These are phyloP conservation scores for Blastobotrys terrestris DNA, from an alignment of 805 yeast species.

Conservation along the genomic window DNA sequence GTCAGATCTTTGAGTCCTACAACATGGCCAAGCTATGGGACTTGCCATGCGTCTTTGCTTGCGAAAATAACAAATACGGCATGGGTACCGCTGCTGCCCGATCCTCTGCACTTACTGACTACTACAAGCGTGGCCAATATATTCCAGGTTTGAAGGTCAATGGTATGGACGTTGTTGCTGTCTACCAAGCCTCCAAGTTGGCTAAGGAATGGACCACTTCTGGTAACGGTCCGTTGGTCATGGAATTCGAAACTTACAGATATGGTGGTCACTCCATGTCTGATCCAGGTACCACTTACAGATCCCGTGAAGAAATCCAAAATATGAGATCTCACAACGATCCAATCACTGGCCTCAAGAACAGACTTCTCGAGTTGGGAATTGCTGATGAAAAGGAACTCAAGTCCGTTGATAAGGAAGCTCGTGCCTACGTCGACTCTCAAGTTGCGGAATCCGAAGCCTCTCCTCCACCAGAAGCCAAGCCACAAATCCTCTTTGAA, in stretches of 20 bases:
- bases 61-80: slow-evolving; percentile 99
- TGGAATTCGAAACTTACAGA: slow-evolving; percentile 98
- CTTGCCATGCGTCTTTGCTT: slow-evolving; percentile 88
- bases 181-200: slow-evolving; percentile 91
- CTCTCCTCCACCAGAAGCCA: slow-evolving; percentile 92
- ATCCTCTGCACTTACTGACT: slow-evolving; percentile 94
- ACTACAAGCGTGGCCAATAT: slow-evolving; percentile 98
- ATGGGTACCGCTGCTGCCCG: slow-evolving; percentile 99
- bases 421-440: slow-evolving; percentile 91
- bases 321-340: slow-evolving; percentile 98
- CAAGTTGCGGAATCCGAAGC: slow-evolving; percentile 92
- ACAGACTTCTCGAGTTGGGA: slow-evolving; percentile 69
- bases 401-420: slow-evolving; percentile 90
- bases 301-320: slow-evolving; percentile 99
- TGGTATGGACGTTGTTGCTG: slow-evolving; percentile 97
- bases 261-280: slow-evolving; percentile 99
- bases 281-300: slow-evolving; percentile 99
- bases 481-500: slow-evolving; percentile 89
- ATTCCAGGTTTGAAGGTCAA: slow-evolving; percentile 97
- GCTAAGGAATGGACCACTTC: slow-evolving; percentile 93
- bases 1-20: slow-evolving; percentile 95
- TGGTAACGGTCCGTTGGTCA: slow-evolving; percentile 93
- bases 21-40: slow-evolving; percentile 99
- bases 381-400: slow-evolving; percentile 93
- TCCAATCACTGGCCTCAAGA: slow-evolving; percentile 94